Percentiles rank a stretch among this genome's conserved stretches.
Evolutionary conservation across 2,329 filamentous ascomycete genomes (phyloP).

Genomic region (Arthrobotrys entomopaga): DNA sequence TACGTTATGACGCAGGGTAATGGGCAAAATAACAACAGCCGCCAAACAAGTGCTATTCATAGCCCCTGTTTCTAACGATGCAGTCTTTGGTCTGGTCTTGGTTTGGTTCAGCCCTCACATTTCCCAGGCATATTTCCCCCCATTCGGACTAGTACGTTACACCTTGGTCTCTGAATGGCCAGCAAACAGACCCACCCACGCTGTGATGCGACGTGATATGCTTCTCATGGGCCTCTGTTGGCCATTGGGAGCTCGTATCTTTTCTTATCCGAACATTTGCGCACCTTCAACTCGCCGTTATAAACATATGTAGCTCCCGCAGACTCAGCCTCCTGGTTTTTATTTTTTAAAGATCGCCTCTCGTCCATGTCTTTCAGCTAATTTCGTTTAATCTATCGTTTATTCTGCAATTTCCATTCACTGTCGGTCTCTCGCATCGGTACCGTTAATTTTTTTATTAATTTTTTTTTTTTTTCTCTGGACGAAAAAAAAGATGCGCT

Average conservation of each 20-base stretch:
- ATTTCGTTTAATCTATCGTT: conserved; percentile 34
- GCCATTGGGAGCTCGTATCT: conserved; percentile 32
- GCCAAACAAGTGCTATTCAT: conserved; percentile 51
- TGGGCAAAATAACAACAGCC: conserved; percentile 25
- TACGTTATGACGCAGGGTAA: conserved; percentile 44
- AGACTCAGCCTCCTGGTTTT: conserved; percentile 36
- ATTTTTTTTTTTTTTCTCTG: too few relatives aligned
- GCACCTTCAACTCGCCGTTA: conserved; percentile 9
- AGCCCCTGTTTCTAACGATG: conserved; percentile 43
- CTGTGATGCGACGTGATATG: conserved; percentile 52
- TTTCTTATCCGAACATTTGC: conserved; percentile 42
- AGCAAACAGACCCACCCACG: conserved; percentile 37
- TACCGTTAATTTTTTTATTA: conserved; percentile 6
- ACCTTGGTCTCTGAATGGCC: conserved; percentile 43
- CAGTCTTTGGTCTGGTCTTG: too few relatives aligned
- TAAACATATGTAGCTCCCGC: conserved; percentile 22
- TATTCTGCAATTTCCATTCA: conserved; percentile 25
- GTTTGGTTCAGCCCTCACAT: conserved; percentile 32
- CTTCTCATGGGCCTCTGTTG: conserved; percentile 25
- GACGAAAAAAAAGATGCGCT: conserved; percentile 35
- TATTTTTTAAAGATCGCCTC: conserved; percentile 13
- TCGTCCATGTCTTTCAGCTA: conserved; percentile 26
- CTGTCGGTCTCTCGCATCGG: conserved; percentile 40
- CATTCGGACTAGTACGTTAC: conserved; percentile 27
- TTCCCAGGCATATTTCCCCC: conserved; percentile 14